Percentiles rank a stretch among this genome's conserved stretches.
Evolutionary conservation across 441 rosid species (phyloP).

Genomic region (Capsella rubella): DNA sequence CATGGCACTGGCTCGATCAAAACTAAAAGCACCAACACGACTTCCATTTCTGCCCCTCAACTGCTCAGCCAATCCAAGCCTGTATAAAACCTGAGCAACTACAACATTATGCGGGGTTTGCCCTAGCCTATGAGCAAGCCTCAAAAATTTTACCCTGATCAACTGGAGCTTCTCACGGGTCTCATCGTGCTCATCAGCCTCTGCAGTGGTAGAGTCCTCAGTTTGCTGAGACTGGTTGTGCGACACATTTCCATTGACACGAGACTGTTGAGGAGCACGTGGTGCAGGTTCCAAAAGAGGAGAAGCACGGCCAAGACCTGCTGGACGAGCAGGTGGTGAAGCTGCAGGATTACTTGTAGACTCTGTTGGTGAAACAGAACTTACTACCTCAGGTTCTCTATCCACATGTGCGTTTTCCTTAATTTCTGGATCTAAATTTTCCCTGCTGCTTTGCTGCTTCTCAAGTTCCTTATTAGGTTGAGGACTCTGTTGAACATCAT

Average conservation of each 20-base stretch:
- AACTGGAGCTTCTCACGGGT: constrained; percentile 97
- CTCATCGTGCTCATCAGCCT: constrained; percentile 83
- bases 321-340: constrained; percentile 68
- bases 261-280: constrained; percentile 74
- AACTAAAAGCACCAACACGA: constrained; percentile 97
- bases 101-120: constrained; percentile 99
- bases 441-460: constrained; percentile 39
- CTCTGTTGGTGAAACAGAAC: constrained; percentile 52
- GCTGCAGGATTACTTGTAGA: constrained; percentile 51
- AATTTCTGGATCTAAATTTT: constrained; percentile 31
- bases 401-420: constrained; percentile 39
- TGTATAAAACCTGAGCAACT: constrained; percentile 95
- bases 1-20: constrained; percentile 98
- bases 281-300: constrained; percentile 80
- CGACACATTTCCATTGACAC: constrained; percentile 76
- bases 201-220: constrained; percentile 72
- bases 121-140: constrained; percentile 95
- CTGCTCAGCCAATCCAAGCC: constrained; percentile 98
- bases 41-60: constrained; percentile 96
- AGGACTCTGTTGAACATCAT: constrained; percentile 31
- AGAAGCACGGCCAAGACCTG: constrained; percentile 92
- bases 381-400: constrained; percentile 45
- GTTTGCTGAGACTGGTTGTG: constrained; percentile 64
- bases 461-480: constrained; percentile 34
- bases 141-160: constrained; percentile 94